Conservation (phyloP, 352 stramenopile genomes). For the Phytopythium oedochilum region DNA sequence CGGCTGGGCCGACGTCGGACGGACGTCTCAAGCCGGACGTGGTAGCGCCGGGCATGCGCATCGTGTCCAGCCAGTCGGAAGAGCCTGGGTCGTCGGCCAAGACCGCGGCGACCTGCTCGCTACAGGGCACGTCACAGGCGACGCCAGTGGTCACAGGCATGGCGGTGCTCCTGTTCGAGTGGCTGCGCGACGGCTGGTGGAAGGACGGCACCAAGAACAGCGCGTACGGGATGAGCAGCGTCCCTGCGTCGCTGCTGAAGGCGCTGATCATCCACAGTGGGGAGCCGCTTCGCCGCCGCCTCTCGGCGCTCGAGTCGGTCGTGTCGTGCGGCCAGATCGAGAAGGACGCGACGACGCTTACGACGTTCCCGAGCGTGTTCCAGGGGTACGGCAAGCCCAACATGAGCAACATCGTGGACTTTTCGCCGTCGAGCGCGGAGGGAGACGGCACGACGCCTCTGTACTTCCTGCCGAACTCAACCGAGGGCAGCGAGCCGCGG, state of each 20-base stretch:
- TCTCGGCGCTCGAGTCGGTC: conserved; percentile 33
- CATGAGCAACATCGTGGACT: conserved; percentile 72
- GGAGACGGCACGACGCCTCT: conserved; percentile 25
- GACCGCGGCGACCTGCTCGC: conserved; percentile 50
- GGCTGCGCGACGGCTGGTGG: conserved; percentile 83
- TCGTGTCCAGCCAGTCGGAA: conserved; percentile 71
- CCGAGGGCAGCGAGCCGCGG: conserved; percentile 45
- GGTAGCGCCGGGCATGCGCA: conserved; percentile 76
- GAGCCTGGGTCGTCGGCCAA: conserved; percentile 46
- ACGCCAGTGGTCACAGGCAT: conserved; percentile 77
- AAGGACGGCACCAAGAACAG: conserved; percentile 53
- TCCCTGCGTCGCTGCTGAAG: conserved; percentile 77
- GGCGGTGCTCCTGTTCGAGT: conserved; percentile 81
- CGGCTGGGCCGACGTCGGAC: conserved; percentile 73
- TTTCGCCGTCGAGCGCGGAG: conserved; percentile 8
- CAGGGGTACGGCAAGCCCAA: conserved; percentile 83
- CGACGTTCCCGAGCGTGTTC: conserved; percentile 62
- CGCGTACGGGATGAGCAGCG: conserved; percentile 44
- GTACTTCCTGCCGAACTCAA: conserved; percentile 77
- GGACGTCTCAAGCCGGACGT: conserved; percentile 86
- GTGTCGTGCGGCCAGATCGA: conserved; percentile 44
- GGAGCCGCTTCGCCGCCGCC: conserved; percentile 40
- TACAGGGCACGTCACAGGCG: conserved; percentile 83
- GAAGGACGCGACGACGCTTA: conserved; percentile 24
- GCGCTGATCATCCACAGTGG: conserved; percentile 77